A percentile compares a stretch with the other conserved stretches of the same genome.
Evolutionary conservation across 805 yeast genomes (phyloP).

Genomic region (Sporopachydermia quercuum): DNA sequence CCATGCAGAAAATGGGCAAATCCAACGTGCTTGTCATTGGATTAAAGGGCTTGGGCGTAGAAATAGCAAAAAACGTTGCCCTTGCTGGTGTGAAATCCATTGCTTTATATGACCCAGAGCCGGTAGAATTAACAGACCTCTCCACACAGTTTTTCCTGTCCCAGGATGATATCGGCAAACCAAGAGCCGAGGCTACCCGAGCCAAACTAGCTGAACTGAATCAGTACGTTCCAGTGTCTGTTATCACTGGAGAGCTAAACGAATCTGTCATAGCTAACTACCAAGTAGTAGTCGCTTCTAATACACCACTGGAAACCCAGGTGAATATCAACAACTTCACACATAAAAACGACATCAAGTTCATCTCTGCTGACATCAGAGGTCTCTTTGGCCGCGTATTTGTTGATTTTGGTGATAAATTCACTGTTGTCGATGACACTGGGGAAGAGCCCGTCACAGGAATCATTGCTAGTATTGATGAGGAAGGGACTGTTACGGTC

Average conservation of each 20-base stretch:
- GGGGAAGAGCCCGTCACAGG: slow-evolving; percentile 91
- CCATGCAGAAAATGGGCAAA: slow-evolving; percentile 92
- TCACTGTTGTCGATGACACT: slow-evolving; percentile 67
- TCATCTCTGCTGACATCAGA: slow-evolving; percentile 65
- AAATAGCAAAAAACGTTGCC: slow-evolving; percentile 92
- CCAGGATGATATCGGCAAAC: slow-evolving; percentile 58
- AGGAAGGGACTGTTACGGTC: slow-evolving; percentile 83
- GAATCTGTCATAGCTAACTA: slow-evolving; percentile 39
- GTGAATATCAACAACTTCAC: slow-evolving; percentile 61
- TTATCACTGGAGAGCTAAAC: slow-evolving; percentile 37
- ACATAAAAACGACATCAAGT: slow-evolving; percentile 60
- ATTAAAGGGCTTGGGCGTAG: slow-evolving; percentile 83
- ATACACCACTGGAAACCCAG: slow-evolving; percentile 56
- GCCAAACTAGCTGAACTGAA: slow-evolving; percentile 68
- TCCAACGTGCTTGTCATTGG: slow-evolving; percentile 90
- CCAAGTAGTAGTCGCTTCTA: slow-evolving; percentile 79
- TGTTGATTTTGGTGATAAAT: slow-evolving; percentile 77
- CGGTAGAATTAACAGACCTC: slow-evolving; percentile 53
- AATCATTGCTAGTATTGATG: slow-evolving; percentile 77
- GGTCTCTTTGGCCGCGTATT: slow-evolving; percentile 85
- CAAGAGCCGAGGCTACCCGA: slow-evolving; percentile 61
- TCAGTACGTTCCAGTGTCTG: slow-evolving; percentile 75
- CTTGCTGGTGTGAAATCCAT: slow-evolving; percentile 94
- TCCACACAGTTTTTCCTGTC: slow-evolving; percentile 80
- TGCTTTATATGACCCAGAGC: slow-evolving; percentile 68